Percentiles rank a stretch among this genome's conserved stretches.
Conservation (phyloP, 2,329 filamentous ascomycete genomes). For the Setomelanomma holmii region DNA sequence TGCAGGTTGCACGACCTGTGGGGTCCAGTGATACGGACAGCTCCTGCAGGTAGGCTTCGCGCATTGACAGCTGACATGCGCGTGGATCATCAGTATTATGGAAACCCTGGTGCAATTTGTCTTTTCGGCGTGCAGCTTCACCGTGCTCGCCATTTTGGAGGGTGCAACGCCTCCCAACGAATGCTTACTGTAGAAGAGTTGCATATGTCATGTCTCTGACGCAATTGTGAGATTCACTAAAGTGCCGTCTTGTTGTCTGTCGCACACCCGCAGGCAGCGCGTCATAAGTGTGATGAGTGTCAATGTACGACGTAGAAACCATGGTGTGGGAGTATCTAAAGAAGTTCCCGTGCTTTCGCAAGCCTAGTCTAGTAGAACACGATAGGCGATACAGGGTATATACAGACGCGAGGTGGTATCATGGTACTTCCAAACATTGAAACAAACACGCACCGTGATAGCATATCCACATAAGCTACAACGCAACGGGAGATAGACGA, state of each 20-base stretch:
- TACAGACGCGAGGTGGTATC: conserved; percentile 36
- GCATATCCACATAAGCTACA: no score
- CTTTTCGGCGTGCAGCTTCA: no score
- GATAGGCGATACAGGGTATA: conserved; percentile 28
- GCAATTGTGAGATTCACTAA: no score
- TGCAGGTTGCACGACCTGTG: conserved; percentile 18
- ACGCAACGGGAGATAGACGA: not conserved
- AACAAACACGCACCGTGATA: no score
- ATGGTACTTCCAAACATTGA: conserved; percentile 17
- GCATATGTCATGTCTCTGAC: not conserved
- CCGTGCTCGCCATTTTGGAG: not conserved
- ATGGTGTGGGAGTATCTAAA: conserved; percentile 6
- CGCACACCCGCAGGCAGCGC: conserved; percentile 18
- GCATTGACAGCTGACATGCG: not conserved
- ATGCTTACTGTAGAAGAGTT: no score
- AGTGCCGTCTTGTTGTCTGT: no score
- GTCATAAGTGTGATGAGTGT: conserved; percentile 13
- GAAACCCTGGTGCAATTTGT: no score
- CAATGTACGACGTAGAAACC: conserved; percentile 7
- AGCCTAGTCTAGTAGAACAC: conserved; percentile 22
- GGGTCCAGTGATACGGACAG: conserved; percentile 25
- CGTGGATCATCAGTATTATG: not conserved
- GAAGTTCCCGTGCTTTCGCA: conserved; percentile 23
- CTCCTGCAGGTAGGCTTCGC: conserved; percentile 20
- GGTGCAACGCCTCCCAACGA: not conserved